These are phyloP conservation scores for Nicotiana tomentosiformis DNA, from an alignment of 257 asterid species.

Conservation along the genomic window DNA sequence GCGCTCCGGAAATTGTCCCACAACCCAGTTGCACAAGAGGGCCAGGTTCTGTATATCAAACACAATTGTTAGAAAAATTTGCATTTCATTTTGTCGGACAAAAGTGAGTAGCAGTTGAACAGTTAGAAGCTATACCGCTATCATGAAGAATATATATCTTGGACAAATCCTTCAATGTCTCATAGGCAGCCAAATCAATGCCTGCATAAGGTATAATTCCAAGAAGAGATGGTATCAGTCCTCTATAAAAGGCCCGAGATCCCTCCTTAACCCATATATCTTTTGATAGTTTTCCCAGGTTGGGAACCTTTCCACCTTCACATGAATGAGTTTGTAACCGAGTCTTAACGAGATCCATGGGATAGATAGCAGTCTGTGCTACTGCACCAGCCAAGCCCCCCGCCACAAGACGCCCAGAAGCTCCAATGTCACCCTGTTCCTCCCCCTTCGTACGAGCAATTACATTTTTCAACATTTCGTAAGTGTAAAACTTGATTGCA, in stretches of 20 bases:
- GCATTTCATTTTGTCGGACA: not conserved
- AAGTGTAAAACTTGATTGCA: conserved; percentile 87
- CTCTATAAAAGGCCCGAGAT: conserved; percentile 90
- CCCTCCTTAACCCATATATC: conserved; percentile 91
- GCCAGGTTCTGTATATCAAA: conserved; percentile 77
- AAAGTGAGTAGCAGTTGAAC: not conserved
- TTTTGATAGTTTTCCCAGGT: conserved; percentile 55
- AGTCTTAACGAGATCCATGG: conserved; percentile 97
- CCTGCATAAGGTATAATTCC: conserved; percentile 97
- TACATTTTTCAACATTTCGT: conserved; percentile 62
- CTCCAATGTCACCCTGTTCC: conserved; percentile 54
- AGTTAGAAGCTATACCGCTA: conserved; percentile 46
- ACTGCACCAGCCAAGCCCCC: conserved; percentile 99
- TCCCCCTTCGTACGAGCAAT: conserved; percentile 47
- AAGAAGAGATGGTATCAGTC: conserved; percentile 86
- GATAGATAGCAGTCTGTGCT: conserved; percentile 92
- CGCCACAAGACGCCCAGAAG: conserved; percentile 62
- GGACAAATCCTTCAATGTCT: conserved; percentile 83
- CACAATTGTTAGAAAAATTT: conserved; percentile 6
- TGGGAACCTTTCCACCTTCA: conserved; percentile 70
- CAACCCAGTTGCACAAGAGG: conserved; percentile 85
- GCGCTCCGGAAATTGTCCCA: conserved; percentile 91
- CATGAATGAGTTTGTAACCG: conserved; percentile 71
- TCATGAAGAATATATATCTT: conserved; percentile 68
- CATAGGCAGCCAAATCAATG: conserved; percentile 86